phyloP scores from a whole-genome alignment of 208 protist species.

The Strigomonas culicis region DNA sequence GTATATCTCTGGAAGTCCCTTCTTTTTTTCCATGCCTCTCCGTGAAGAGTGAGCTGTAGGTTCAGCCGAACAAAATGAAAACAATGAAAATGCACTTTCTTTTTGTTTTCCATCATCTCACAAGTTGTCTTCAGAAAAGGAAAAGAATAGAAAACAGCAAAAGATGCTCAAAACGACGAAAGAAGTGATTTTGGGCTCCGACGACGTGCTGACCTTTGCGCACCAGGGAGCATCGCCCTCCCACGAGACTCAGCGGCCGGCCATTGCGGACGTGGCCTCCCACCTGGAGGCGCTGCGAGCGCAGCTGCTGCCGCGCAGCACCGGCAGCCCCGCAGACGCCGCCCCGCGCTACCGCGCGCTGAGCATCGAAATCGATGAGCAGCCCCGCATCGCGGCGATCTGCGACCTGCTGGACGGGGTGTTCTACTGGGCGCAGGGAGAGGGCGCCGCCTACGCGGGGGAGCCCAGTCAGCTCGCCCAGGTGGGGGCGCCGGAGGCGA shows the following conservation, averaged over 20 bases:
- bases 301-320: constrained; percentile 13
- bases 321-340: constrained; percentile 6
- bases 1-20: no score
- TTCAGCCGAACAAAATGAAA: no score
- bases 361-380: constrained; percentile 19
- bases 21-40: no score
- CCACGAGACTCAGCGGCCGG: constrained; percentile 4
- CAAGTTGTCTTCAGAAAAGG: background rate
- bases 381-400: constrained; percentile 29
- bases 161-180: background rate
- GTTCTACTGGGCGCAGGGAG: constrained; percentile 69
- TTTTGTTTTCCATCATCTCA: no score
- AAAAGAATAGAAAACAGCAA: background rate
- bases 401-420: constrained; percentile 59
- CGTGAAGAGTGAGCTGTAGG: no score
- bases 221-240: background rate
- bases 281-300: constrained; percentile 22
- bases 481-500: constrained; percentile 44
- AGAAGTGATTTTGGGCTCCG: constrained; percentile 3
- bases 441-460: constrained; percentile 36
- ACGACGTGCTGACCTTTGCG: background rate
- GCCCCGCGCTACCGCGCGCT: constrained; percentile 14
- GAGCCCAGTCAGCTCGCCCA: constrained; percentile 57
- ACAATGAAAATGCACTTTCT: no score
- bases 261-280: constrained; percentile 17